Evolutionary conservation across 2,329 filamentous ascomycete species (phyloP), one percentile per base, ranked within the genome.

Genomic region (Pseudocercospora fijiensis): DNA sequence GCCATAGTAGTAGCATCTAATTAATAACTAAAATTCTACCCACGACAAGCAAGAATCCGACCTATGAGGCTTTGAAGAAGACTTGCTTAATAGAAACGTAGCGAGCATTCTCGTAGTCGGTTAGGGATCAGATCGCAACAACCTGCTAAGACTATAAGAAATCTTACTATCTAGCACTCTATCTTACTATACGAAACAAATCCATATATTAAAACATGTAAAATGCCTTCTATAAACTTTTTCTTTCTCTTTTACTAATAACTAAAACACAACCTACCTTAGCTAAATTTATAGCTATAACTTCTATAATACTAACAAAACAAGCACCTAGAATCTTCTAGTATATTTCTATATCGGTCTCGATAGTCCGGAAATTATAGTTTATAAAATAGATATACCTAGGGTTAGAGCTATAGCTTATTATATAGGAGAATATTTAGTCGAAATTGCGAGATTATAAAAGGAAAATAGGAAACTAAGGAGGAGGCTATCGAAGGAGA

Each of bases 271-370:
- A 47, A 8, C 49, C 62, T 57, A 27, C 53, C 62, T 64, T 30
- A 61, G 62, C 57, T 58, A 64, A 53, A 64, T 64, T 45, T 60
- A 58, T 58, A 58, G 58, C 13, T 37, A 41, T 33, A 52, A 52
- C 58, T 64, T 64, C 53, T 45, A 43, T 27, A 53, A 64, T 53
- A 52, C 53, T 52, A 58, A 61, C 16, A 16, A 53, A 3, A 28
- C 43, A 22, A 51, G 58, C 41, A n/a, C n/a, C n/a, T n/a, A n/a
- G n/a, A 60, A 64, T 20, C 62, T 58, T 11, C 52, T 60, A 4
- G 52, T 58, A 1, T 58, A 64, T 16, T 64, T 58, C 30, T 64
- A 58, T 52, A 64, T 64, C 45, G 58, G 62, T 37, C 62, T 63
- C 26, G 61, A 63, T 27, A 57, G 61, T 16, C 61, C 61, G 11